Conservation (phyloP, 1,284 basidiomycete genomes). For the Fomitopsis pinicola region DNA sequence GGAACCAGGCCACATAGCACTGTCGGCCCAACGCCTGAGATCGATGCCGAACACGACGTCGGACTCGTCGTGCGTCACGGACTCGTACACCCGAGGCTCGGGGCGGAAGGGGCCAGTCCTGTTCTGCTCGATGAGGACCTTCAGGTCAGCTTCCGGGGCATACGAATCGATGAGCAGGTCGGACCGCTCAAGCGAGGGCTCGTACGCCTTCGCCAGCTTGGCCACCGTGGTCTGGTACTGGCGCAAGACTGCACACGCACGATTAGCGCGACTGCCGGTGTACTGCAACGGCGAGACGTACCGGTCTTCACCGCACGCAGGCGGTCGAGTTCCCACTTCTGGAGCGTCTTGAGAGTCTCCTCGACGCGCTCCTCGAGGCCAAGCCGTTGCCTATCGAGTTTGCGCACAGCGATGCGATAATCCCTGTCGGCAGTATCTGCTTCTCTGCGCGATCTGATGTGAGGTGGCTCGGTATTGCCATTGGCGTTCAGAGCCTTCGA, state of each 20-base stretch:
- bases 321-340: conserved; percentile 83
- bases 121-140: conserved; percentile 82
- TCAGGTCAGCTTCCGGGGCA: conserved; percentile 81
- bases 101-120: conserved; percentile 89
- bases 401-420: conserved; percentile 73
- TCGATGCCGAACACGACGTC: conserved; percentile 90
- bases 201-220: conserved; percentile 64
- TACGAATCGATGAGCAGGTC: conserved; percentile 75
- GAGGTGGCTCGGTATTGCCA: conserved; percentile 51
- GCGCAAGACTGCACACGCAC: conserved; percentile 52
- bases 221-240: conserved; percentile 80
- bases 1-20: conserved; percentile 42
- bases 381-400: conserved; percentile 76
- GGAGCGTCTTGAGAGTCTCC: conserved; percentile 72
- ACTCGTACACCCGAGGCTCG: conserved; percentile 79
- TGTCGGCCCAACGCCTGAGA: conserved; percentile 81
- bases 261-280: conserved; percentile 1
- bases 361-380: conserved; percentile 83
- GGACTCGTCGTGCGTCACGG: conserved; percentile 71
- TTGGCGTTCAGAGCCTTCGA: conserved; percentile 61
- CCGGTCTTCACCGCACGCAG: conserved; percentile 81
- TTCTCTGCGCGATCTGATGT: conserved; percentile 69
- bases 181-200: conserved; percentile 64
- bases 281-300: conserved; percentile 18
- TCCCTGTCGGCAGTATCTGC: conserved; percentile 74